These are phyloP conservation scores for Apostasia shenzhenica DNA, from an alignment of 106 monocot genomes.

Conservation along the genomic window DNA sequence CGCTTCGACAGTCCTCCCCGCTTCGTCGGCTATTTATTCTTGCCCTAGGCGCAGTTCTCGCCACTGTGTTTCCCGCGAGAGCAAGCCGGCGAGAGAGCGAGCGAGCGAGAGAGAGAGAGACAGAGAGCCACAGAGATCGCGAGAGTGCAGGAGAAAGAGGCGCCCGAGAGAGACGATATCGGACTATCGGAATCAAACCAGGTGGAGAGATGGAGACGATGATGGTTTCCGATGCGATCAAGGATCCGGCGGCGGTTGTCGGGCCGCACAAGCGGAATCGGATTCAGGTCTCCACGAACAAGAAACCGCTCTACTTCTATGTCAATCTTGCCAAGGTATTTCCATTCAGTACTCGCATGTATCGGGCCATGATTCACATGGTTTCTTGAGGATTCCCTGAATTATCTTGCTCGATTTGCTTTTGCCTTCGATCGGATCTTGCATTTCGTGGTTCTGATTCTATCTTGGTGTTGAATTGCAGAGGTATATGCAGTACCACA, in stretches of 20 bases:
- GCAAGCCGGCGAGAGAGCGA: no score
- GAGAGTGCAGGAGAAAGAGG: no score
- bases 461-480: conserved; percentile 12
- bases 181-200: no score
- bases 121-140: no score
- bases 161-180: no score
- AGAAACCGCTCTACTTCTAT: conserved; percentile 77
- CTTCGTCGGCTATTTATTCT: no score
- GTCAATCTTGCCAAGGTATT: conserved; percentile 85
- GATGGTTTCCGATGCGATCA: neutral
- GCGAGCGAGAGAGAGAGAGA: no score
- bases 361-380: neutral
- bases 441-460: neutral
- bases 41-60: no score
- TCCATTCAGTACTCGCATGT: neutral
- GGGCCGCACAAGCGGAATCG: conserved; percentile 36
- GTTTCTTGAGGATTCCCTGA: neutral
- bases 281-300: conserved; percentile 78
- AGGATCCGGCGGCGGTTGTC: conserved; percentile 11
- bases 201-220: no score
- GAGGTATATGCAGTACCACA: conserved; percentile 57
- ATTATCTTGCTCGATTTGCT: neutral
- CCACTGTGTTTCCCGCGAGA: no score
- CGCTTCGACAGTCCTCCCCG: no score
- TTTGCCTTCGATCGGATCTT: no score